Conservation (phyloP, 257 asterid genomes). For the Eustoma russellianum region DNA sequence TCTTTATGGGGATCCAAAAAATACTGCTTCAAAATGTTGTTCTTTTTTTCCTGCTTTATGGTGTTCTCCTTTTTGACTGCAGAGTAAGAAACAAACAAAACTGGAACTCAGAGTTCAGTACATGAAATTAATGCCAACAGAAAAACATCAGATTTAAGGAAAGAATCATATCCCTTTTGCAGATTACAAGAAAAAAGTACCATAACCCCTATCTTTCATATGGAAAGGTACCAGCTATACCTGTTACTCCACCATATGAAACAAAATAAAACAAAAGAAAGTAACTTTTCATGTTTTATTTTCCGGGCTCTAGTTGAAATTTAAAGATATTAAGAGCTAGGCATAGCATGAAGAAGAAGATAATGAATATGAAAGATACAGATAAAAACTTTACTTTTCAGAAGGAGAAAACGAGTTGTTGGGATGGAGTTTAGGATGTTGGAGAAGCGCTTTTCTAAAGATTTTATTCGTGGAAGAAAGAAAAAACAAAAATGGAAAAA, state of each 20-base stretch:
- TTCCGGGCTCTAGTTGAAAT: too few species aligned
- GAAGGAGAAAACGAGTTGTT: neutral
- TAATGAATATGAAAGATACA: neutral
- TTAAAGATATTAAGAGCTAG: neutral
- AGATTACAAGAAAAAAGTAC: neutral
- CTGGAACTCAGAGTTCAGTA: neutral
- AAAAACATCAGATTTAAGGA: neutral
- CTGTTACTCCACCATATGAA: neutral
- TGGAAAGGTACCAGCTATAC: neutral
- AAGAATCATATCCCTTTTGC: conserved; percentile 1
- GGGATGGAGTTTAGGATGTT: conserved; percentile 1
- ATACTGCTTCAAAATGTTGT: conserved; percentile 2
- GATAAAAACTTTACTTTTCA: neutral
- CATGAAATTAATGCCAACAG: conserved; percentile 7
- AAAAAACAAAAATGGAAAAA: too few species aligned
- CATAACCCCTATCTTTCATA: neutral
- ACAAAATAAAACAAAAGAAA: too few species aligned
- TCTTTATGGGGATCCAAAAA: conserved; percentile 3
- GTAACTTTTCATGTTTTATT: too few species aligned
- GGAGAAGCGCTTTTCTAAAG: conserved; percentile 5
- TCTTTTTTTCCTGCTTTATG: conserved; percentile 19
- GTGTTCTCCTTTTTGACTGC: conserved; percentile 14
- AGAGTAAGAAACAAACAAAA: conserved; percentile 14
- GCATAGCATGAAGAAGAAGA: too few species aligned
- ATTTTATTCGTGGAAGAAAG: neutral